Percentiles rank a stretch among this genome's conserved stretches.
Evolutionary conservation across 108 stramenopile genomes (phyloP).

Genomic region (Nitzschia inconspicua): DNA sequence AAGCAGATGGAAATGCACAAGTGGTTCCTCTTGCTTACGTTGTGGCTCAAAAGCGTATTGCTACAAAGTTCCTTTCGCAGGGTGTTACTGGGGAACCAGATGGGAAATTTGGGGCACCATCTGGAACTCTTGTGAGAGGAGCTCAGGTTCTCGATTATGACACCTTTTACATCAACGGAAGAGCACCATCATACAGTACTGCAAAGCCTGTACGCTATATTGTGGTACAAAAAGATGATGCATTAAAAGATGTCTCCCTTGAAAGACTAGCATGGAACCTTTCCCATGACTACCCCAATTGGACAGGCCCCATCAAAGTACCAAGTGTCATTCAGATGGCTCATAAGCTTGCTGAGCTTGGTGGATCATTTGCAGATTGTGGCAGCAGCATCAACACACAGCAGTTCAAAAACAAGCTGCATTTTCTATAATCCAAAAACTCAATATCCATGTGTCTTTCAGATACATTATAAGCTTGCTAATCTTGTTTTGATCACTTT

Average conservation of each 20-base stretch:
- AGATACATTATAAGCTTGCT: too few species aligned
- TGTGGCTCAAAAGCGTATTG: slow-evolving; percentile 66
- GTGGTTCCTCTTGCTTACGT: slow-evolving; percentile 51
- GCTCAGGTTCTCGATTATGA: slow-evolving; percentile 44
- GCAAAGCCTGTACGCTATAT: slow-evolving; percentile 61
- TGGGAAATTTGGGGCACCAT: slow-evolving; percentile 41
- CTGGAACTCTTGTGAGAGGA: slow-evolving; percentile 50
- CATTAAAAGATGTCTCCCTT: slow-evolving; percentile 30
- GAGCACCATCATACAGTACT: slow-evolving; percentile 51
- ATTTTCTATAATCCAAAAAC: slow-evolving; percentile 57
- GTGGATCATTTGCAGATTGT: slow-evolving; percentile 46
- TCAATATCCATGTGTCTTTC: too few species aligned
- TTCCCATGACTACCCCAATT: slow-evolving; percentile 72
- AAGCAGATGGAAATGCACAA: slow-evolving; percentile 7
- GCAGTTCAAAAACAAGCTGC: slow-evolving; percentile 38
- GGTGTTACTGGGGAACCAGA: slow-evolving; percentile 32
- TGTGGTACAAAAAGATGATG: slow-evolving; percentile 38
- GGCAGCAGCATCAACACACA: slow-evolving; percentile 38
- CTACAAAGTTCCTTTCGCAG: slow-evolving; percentile 49
- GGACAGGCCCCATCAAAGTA: slow-evolving; percentile 64
- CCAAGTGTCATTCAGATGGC: slow-evolving; percentile 55
- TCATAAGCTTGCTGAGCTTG: slow-evolving; percentile 72
- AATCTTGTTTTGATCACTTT: too few species aligned
- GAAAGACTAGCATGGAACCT: slow-evolving; percentile 46
- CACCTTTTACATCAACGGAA: slow-evolving; percentile 69